phyloP scores from a whole-genome alignment of 108 stramenopile species.

The Fragilariopsis cylindrus region DNA sequence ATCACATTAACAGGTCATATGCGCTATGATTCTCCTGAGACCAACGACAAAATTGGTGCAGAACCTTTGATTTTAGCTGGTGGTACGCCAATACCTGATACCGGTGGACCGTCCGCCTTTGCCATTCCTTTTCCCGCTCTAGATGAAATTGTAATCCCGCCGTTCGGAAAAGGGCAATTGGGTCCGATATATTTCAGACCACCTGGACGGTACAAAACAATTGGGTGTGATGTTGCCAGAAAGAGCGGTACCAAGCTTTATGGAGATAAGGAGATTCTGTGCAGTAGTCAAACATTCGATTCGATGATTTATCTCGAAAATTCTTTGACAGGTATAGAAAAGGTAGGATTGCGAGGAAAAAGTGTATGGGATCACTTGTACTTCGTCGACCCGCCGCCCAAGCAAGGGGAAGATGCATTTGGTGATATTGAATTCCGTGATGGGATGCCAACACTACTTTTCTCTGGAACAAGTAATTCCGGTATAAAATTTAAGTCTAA shows the following conservation, averaged over 20 bases:
- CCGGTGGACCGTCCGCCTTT: slow-evolving; percentile 59
- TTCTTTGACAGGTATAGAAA: slow-evolving; percentile 80
- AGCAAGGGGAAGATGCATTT: slow-evolving; percentile 36
- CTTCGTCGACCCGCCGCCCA: slow-evolving; percentile 56
- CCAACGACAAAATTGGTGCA: slow-evolving; percentile 7
- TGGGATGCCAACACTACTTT: slow-evolving; percentile 66
- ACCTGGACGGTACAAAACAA: slow-evolving; percentile 40
- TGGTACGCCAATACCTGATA: slow-evolving; percentile 28
- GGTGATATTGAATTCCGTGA: slow-evolving; percentile 73
- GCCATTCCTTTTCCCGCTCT: slow-evolving; percentile 56
- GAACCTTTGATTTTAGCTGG: slow-evolving; percentile 35
- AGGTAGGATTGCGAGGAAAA: slow-evolving; percentile 57
- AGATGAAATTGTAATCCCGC: slow-evolving; percentile 72
- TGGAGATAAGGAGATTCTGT: slow-evolving; percentile 21
- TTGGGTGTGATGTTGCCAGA: slow-evolving; percentile 36
- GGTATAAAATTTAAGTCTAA: background rate
- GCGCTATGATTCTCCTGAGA: slow-evolving; percentile 15
- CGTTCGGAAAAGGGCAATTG: slow-evolving; percentile 64
- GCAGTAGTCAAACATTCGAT: slow-evolving; percentile 42
- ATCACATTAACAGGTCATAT: slow-evolving; percentile 47
- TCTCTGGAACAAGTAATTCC: slow-evolving; percentile 46
- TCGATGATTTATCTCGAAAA: slow-evolving; percentile 73
- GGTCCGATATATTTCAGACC: slow-evolving; percentile 84
- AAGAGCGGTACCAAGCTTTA: slow-evolving; percentile 20
- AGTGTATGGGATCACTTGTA: slow-evolving; percentile 66